Percentiles rank a stretch among this genome's conserved stretches.
Evolutionary conservation across 768 basidiomycete genomes (phyloP).

Genomic region (Leccinellum albellum): DNA sequence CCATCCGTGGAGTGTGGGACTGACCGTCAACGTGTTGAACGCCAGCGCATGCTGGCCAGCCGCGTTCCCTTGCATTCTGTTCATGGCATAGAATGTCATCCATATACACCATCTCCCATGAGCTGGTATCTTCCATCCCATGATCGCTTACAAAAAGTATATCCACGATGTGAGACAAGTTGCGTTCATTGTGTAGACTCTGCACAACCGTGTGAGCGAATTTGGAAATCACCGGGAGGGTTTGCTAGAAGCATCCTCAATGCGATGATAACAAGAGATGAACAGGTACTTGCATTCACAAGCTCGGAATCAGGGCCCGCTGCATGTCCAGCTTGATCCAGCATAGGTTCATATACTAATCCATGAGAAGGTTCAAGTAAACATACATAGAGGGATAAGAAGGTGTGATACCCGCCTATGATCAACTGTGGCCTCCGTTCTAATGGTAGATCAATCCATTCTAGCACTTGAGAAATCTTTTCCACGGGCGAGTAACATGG

Average conservation of each 20-base stretch:
- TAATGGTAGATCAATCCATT: conserved; percentile 67
- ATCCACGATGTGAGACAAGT: conserved; percentile 77
- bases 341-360: conserved; percentile 72
- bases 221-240: conserved; percentile 58
- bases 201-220: conserved; percentile 53
- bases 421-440: conserved; percentile 70
- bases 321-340: conserved; percentile 80
- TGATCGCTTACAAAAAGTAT: conserved; percentile 85
- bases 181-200: conserved; percentile 57
- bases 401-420: conserved; percentile 41
- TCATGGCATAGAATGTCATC: conserved; percentile 43
- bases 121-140: conserved; percentile 81
- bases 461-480: conserved; percentile 68
- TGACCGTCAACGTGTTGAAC: conserved; percentile 13
- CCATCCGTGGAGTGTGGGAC: not conserved
- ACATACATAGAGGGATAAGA: not conserved
- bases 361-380: not conserved
- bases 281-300: conserved; percentile 54
- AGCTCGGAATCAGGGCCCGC: conserved; percentile 60
- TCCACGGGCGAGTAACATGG: conserved; percentile 16
- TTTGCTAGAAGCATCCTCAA: conserved; percentile 41
- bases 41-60: conserved; percentile 13
- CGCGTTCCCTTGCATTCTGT: conserved; percentile 2
- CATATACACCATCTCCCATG: conserved; percentile 65
- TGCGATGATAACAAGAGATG: not conserved